These are phyloP conservation scores for Globisporangium uncinulatum DNA, from an alignment of 352 stramenopile genomes.

Conservation along the genomic window DNA sequence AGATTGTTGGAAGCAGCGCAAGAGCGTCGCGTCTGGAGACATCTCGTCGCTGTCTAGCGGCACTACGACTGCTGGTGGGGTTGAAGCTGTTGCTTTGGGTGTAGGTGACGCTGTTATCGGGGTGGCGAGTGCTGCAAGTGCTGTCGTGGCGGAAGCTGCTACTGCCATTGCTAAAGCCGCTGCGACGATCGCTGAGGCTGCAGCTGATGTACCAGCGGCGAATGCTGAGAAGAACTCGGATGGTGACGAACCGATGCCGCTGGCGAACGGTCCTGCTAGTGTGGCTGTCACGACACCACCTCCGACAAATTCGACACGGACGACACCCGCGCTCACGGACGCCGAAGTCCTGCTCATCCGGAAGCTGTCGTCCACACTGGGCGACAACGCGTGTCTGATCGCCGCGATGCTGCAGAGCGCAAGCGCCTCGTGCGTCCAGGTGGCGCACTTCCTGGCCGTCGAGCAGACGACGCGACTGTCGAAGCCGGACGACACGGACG, in stretches of 20 bases:
- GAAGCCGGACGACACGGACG: background rate
- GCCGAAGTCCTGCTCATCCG: conserved; percentile 40
- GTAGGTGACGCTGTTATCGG: background rate
- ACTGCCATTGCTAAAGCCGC: background rate
- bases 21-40: background rate
- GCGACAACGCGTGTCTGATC: conserved; percentile 40
- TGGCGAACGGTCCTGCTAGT: background rate
- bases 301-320: background rate
- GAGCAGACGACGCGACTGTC: conserved; percentile 4
- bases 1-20: conserved; percentile 32
- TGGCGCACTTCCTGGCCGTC: conserved; percentile 23
- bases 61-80: too few species aligned
- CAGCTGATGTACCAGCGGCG: background rate
- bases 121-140: background rate
- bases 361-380: conserved; percentile 37
- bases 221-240: background rate
- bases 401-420: conserved; percentile 31
- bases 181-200: background rate
- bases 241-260: background rate
- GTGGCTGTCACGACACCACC: background rate
- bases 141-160: background rate
- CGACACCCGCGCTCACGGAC: conserved; percentile 11
- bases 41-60: background rate
- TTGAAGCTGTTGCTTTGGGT: background rate
- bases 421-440: conserved; percentile 23